Evolutionary conservation across 768 basidiomycete genomes (phyloP), one percentile per base, ranked within the genome.

Genomic region (Strobilomyces confusus): DNA sequence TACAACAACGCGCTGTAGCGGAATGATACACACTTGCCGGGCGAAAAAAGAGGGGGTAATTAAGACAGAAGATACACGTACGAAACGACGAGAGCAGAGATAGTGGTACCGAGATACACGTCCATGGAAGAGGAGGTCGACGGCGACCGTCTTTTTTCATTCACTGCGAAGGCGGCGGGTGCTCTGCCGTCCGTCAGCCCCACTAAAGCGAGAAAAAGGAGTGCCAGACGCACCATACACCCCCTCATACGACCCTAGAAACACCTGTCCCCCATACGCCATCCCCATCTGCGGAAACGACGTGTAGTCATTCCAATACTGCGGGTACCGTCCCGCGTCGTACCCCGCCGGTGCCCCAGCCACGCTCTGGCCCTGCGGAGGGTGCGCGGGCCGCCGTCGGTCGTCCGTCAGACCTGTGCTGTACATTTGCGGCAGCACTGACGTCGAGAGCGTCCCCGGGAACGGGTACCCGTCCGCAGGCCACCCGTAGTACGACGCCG

Each of bases 401-500:
- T 80, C 80, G 55, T 83, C 83, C 3, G 80, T 75, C 44, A 88
- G 69, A 0, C 86, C 87, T 5, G 87, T 87, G 69, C 85, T 88
- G 64, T 87, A 89, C 60, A 84, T 72, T 57, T 87, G 86, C 0
- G 87, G 85, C 40, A 89, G 76, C 23, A 86, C 85, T 1, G 86
- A 84, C 17, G 87, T 89, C 20, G 87, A 85, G 40, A 89, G 61
- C 41, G 79, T 74, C 7, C 75, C 75, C 22, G 75, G 64, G 61
- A 68, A 69, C 1, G 68, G 76, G 75, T 49, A 56, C 34, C 60
- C 61, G 5, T 61, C 71, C n/a, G 69, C 54, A 1, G 76, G 61
- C 81, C 81, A 83, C 2, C 78, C 72, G 51, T 80, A 76, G 56
- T 75, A 78, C 19, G 63, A 54, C 29, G 4, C 29, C 29, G 29